Evolutionary conservation across 352 stramenopile genomes (phyloP).

Genomic region (Phytophthora crassamura): DNA sequence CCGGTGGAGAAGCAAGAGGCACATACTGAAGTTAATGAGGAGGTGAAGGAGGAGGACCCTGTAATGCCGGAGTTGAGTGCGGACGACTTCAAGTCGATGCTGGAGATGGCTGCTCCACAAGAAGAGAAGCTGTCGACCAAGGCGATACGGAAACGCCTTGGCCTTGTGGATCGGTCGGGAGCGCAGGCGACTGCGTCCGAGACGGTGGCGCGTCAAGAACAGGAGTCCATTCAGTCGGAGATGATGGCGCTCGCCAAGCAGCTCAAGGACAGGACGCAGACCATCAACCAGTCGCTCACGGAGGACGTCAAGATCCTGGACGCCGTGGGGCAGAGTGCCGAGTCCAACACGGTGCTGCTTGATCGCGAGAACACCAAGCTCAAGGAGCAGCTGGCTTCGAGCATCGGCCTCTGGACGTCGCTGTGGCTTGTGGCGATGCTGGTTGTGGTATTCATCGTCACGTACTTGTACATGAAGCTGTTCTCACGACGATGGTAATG

Average conservation of each 20-base stretch:
- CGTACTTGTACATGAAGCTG: slow-evolving; percentile 85
- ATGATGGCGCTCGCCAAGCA: slow-evolving; percentile 78
- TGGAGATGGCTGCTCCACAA: slow-evolving; percentile 39
- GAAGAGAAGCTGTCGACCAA: slow-evolving; percentile 65
- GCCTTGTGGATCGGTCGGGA: slow-evolving; percentile 47
- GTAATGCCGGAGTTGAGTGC: slow-evolving; percentile 36
- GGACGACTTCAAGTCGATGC: slow-evolving; percentile 69
- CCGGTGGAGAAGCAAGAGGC: neutral
- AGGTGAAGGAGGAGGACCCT: slow-evolving; percentile 2
- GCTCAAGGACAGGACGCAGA: slow-evolving; percentile 78
- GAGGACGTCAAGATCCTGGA: slow-evolving; percentile 83
- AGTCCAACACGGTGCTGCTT: slow-evolving; percentile 68
- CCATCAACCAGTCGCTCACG: slow-evolving; percentile 72
- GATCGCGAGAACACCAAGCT: slow-evolving; percentile 69
- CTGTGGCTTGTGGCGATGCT: slow-evolving; percentile 69
- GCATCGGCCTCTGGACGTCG: slow-evolving; percentile 81
- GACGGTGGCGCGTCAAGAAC: slow-evolving; percentile 58
- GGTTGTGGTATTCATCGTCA: slow-evolving; percentile 69
- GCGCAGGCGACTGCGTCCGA: slow-evolving; percentile 46
- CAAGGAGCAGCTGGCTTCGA: slow-evolving; percentile 70
- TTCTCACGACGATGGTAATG: slow-evolving; percentile 65
- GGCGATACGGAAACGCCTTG: slow-evolving; percentile 64
- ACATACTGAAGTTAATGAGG: neutral
- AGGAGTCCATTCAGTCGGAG: slow-evolving; percentile 75
- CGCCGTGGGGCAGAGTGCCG: slow-evolving; percentile 70